A percentile compares a stretch with the other conserved stretches of the same genome.
Conservation (phyloP, 345 rosid genomes). For the Gossypium sturtianum region DNA sequence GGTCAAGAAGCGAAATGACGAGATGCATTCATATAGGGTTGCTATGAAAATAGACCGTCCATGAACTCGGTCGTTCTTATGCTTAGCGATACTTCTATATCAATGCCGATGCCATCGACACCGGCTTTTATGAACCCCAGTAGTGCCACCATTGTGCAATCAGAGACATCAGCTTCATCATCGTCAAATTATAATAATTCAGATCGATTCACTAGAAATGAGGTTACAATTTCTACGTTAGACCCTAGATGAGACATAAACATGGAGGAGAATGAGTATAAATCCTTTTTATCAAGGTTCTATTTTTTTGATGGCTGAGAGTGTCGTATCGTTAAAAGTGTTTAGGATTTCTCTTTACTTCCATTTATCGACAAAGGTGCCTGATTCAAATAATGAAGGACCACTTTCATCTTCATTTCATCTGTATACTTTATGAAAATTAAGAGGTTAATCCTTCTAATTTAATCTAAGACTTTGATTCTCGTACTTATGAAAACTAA, state of each 20-base stretch:
- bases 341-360: too few species aligned
- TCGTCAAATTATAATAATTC: background rate
- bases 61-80: background rate
- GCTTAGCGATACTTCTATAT: background rate
- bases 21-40: background rate
- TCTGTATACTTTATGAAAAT: too few species aligned
- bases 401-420: too few species aligned
- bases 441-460: too few species aligned
- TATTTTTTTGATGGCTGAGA: too few species aligned
- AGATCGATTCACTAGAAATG: background rate
- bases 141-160: background rate
- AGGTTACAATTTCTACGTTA: background rate
- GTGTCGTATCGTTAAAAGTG: too few species aligned
- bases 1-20: background rate
- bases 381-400: too few species aligned
- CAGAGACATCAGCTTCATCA: background rate
- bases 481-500: too few species aligned
- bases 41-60: background rate
- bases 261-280: background rate
- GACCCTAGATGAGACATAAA: background rate
- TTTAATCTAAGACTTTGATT: too few species aligned
- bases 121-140: background rate
- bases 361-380: too few species aligned
- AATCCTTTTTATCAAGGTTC: too few species aligned
- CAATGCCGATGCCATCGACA: background rate